Base-by-base conservation (phyloP, 192 early-diverging fungal genomes). In the Dissophora globulifera region DNA sequence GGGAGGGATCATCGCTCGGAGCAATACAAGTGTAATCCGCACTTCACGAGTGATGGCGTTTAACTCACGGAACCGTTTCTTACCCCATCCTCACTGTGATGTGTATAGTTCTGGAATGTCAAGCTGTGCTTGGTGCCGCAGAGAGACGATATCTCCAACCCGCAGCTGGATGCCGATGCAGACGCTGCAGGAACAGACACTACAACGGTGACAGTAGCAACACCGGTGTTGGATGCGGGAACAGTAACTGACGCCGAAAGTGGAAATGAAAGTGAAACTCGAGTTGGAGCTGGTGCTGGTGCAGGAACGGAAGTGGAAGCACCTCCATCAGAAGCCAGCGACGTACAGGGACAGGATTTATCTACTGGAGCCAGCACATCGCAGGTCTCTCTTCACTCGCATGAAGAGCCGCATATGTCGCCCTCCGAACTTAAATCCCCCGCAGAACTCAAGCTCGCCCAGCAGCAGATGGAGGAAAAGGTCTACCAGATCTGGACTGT, bases 401-500 rank as follows among this genome's bases (percentile, higher is more conserved):
- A 54, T 1, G 26, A 53, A 17, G 38, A 59, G 19, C 13, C 48
- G 20, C 6, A 56, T 23, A 4, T 2, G 15, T 42, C 58, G 33
- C 27, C 58, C 22, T 32, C 23, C 9, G 70, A 70, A 19, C 22
- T 20, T 43, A 76, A 43, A 25, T 47, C 58, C 27, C 67, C 79
- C 50, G 86, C 78, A 38, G 84, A 88, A 50, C 70, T 82, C 13
- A 82, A 82, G 72, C 42, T 69, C 33, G 78, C 85, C 17, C 92
- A 95, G 64, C 82, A 88, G 55, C 81, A 80, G 15, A 93, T 87
- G 68, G 93, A 96, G 63, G 92, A 97, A 69, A 94, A 95, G 75
- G 94, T 94, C 17, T 92, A 91, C 57, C 82, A 89, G 47, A 96
- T 99, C 43, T 92, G 95, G 86, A 88, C 88, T 15, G 94, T 99